Conservation (phyloP, 306 rosid genomes). For the Pyrus bretschneideri region DNA sequence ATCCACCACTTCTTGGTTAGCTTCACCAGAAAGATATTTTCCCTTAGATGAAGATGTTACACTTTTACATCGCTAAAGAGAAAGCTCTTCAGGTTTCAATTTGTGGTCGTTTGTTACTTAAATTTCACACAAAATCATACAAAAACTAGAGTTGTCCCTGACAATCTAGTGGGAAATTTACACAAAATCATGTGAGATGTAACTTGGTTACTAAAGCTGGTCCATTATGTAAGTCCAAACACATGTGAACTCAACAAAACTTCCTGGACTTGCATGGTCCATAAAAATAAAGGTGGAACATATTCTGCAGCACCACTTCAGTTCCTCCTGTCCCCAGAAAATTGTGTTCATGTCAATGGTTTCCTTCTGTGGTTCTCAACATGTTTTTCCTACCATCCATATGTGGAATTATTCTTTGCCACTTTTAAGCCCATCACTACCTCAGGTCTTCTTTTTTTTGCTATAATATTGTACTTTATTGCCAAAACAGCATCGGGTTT, state of each 20-base stretch:
- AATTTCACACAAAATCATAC: neutral
- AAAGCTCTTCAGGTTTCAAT: neutral
- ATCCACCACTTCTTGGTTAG: neutral
- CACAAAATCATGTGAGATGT: neutral
- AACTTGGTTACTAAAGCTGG: neutral
- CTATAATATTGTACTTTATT: neutral
- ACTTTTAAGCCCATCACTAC: neutral
- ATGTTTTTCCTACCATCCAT: neutral
- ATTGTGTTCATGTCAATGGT: neutral
- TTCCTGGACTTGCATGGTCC: neutral
- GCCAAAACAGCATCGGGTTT: neutral
- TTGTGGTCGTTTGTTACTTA: neutral
- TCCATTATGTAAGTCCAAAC: neutral
- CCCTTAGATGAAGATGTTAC: neutral
- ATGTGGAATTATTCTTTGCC: neutral
- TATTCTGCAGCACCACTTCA: neutral
- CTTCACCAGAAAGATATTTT: neutral
- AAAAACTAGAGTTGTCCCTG: neutral
- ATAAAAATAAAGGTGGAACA: neutral
- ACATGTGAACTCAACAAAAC: neutral
- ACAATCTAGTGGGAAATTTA: neutral
- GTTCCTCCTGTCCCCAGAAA: neutral
- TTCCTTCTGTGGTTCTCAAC: neutral
- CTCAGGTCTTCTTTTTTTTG: neutral
- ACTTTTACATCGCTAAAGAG: neutral